Evolutionary conservation across 345 rosid species (phyloP), one percentile per base, ranked within the genome.

Genomic region (Balakata baccata): DNA sequence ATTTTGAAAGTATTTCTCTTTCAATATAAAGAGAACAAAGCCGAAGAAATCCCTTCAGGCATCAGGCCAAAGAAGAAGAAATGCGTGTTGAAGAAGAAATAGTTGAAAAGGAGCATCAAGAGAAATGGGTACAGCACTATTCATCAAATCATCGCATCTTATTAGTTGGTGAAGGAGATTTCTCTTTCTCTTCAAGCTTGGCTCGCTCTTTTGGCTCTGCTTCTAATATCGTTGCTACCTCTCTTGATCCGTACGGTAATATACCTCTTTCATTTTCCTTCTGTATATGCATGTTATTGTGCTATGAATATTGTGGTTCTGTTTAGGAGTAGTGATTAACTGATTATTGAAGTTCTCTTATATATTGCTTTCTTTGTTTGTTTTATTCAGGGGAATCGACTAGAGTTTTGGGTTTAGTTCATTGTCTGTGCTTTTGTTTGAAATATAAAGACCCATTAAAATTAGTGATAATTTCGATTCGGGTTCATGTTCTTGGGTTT

Each of bases 161-260:
- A 25, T 69, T 90, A 11, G 90, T 86, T 6, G 94, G 92, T 4
- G 92, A 88, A 79, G 89, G 92, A 16, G 95, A 88, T 80, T 87
- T 88, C 77, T 88, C 90, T 0, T 86, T 88, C 60, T 83, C 89
- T 56, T 13, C 56, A 56, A 76, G 83, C 22, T 74, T 88, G 74
- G 89, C 86, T 17, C 3, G 8, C 58, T 45, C 66, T 70, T 87
- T 88, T 72, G 79, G 80, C 76, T 86, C 84, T 74, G 88, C 89
- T 67, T 76, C 77, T 62, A 85, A 82, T 54, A 76, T 90, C 8
- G 80, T 75, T 16, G 89, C 93, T 69, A 78, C 93, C 20, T 88
- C 91, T 75, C 87, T 80, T 49, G 91, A 87, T 72, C 63, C 79
- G 0, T 73, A 75, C 45, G 88, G 89, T 87, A 81, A 60, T 46